Base-by-base conservation (phyloP, 2,329 filamentous ascomycete genomes). In the Botrytis squamosa region DNA sequence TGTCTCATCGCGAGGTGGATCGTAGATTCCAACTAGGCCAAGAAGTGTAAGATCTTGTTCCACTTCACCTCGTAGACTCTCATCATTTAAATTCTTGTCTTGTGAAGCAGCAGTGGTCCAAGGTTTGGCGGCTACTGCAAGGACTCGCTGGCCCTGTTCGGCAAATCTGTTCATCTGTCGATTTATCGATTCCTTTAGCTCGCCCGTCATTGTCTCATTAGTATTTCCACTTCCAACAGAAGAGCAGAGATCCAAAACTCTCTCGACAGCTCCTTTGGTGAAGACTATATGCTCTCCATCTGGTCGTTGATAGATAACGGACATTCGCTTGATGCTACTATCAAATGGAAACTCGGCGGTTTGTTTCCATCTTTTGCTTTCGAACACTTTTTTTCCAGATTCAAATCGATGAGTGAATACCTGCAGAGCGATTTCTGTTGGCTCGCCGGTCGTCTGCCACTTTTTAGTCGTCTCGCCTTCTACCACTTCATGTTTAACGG, bases 281-380 rank as follows among this genome's bases (percentile, higher is more conserved):
- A 90, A 90, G 57, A 89, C 83, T 75, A 84, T 84, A 73, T 84
- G 82, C 38, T 42, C 55, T 8, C 82, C 80, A 12, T 82, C 79
- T 22, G 77, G 78, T 44, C 86, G 81, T 62, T 85, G 79, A 80
- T 91, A 92, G 71, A 93, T 89, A 52, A 92, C 90, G 0, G 90
- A 92, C 91, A 93, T 93, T 78, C 90, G 92, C 84, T 93, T 94
- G 76, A 93, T 88, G 73, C 88, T 88, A 0, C 90, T 93, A 79
- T 93, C 91, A 75, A 93, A 94, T 0, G 91, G 91, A 74, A 91
- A 92, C 77, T 93, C 92, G 2, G 89, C 88, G 38, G 90, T 82
- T 76, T 91, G 85, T 36, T 83, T 84, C 89, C 88, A 91, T 44
- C 84, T 78, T 0, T 87, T 83, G 5, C 82, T 82, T 2, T 87